Evolutionary conservation across 371 early-diverging fungal genomes (phyloP), one percentile per base, ranked within the genome.

Genomic region (Mucor lusitanicus): DNA sequence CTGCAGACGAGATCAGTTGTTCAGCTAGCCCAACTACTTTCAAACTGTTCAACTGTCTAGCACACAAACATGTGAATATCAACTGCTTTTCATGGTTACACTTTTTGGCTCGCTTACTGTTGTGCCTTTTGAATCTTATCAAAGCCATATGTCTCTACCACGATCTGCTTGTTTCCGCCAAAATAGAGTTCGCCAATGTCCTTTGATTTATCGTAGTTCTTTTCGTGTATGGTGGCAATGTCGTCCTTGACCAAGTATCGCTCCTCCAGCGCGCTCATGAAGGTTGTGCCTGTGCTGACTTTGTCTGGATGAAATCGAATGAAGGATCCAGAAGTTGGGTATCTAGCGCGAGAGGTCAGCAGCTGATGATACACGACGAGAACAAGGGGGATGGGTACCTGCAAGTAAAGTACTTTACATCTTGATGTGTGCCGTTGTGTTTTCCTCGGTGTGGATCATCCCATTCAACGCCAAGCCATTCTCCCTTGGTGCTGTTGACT

Each of bases 381-480:
- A n/a, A n/a, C n/a, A n/a, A n/a, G 30, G 19, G 72, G 13, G 2
- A 13, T 13, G 8, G 33, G 59, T 78, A 85, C 89, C 68, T 68
- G 78, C 93, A 93, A 13, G 64, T 54, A 78, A 96, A 96, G 71
- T 95, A 94, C 12, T 75, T 68, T 5, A 63, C 69, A 30, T 85
- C 88, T 46, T 87, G 69, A 65, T 91, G 87, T 3, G 80, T 75
- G 6, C 95, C 96, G 54, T 87, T 81, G 75, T 96, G 95, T 66
- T 94, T 94, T 54, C 96, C 96, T n/a, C 94, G 83, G 3, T 66
- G 62, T 0, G 87, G 75, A 75, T 87, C 85, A 67, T 92, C 92
- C 95, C 96, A 96, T 75, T 95, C 94, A n/a, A 96, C 81, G 15
- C 95, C 95, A n/a, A 91, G 79, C 96, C 96, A 96, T 35, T 77